Conservation (phyloP, 805 yeast genomes). For the Cyberlindnera bimundalis region DNA sequence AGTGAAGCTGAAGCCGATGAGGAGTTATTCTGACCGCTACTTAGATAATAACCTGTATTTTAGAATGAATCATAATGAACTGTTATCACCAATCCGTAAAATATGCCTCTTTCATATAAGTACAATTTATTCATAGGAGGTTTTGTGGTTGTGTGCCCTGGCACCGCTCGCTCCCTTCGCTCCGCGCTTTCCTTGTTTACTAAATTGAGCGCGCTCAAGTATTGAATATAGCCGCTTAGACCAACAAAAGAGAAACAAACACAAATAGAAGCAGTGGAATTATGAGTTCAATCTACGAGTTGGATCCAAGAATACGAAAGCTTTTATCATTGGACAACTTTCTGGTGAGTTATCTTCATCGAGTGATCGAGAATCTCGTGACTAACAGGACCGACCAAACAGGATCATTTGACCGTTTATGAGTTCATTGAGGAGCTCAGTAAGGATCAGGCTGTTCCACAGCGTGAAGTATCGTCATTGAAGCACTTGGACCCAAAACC, state of each 20-base stretch:
- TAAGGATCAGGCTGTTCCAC: slow-evolving; percentile 55
- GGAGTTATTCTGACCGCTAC: not conserved
- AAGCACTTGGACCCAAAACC: slow-evolving; percentile 83
- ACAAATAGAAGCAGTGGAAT: not conserved
- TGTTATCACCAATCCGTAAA: too few relatives aligned
- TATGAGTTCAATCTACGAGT: slow-evolving; percentile 49
- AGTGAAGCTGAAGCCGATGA: slow-evolving; percentile 17
- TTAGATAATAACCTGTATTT: slow-evolving; percentile 1
- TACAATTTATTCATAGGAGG: too few relatives aligned
- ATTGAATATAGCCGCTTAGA: too few relatives aligned
- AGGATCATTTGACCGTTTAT: slow-evolving; percentile 63
- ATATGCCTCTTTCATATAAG: too few relatives aligned
- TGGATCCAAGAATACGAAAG: slow-evolving; percentile 59
- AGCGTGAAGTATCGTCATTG: slow-evolving; percentile 46
- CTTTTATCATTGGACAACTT: slow-evolving; percentile 60
- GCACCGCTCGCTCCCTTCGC: too few relatives aligned
- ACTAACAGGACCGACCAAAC: not conserved
- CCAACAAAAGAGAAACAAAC: too few relatives aligned
- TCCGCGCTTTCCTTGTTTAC: too few relatives aligned
- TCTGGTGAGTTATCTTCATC: slow-evolving; percentile 30
- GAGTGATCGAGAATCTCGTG: not conserved
- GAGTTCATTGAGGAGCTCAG: slow-evolving; percentile 81
- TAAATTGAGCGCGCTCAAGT: too few relatives aligned
- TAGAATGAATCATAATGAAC: slow-evolving; percentile 1
- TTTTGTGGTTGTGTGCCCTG: not conserved